Conservation (phyloP, 345 rosid species). For the Reutealis trisperma region DNA sequence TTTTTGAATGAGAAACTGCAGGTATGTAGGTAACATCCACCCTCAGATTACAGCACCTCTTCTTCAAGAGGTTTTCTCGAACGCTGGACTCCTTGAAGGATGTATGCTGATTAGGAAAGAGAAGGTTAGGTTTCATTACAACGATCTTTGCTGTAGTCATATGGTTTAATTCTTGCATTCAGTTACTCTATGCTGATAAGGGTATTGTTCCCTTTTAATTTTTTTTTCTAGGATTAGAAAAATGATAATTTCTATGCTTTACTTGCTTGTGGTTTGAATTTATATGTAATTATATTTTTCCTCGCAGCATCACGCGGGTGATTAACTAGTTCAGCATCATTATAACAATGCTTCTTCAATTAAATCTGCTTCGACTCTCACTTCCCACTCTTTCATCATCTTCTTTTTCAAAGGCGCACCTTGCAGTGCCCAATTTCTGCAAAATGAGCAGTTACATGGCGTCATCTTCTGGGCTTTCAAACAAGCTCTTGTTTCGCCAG, state of each 20-base stretch:
- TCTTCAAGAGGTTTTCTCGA: constrained; percentile 32
- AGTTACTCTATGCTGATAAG: too few species aligned
- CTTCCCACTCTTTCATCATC: not conserved
- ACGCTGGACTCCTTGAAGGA: constrained; percentile 31
- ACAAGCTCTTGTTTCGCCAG: constrained; percentile 79
- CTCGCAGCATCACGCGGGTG: too few species aligned
- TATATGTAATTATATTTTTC: too few species aligned
- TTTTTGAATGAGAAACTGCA: constrained; percentile 19
- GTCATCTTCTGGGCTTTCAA: constrained; percentile 19
- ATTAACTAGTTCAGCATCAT: too few species aligned
- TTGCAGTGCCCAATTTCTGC: too few species aligned
- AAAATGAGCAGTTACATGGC: not conserved
- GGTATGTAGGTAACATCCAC: constrained; percentile 37
- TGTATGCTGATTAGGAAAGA: constrained; percentile 35
- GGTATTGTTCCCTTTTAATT: too few species aligned
- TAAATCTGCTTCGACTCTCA: not conserved
- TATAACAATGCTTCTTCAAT: too few species aligned
- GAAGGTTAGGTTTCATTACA: constrained; percentile 25
- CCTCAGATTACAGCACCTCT: constrained; percentile 32
- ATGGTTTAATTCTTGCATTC: too few species aligned
- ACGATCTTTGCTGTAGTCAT: not conserved
- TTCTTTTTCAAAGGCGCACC: not conserved
- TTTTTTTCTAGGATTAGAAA: too few species aligned
- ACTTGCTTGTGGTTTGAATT: too few species aligned
- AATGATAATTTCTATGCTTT: too few species aligned